Evolutionary conservation across 768 basidiomycete species (phyloP), one percentile per base, ranked within the genome.

Genomic region (Mycena filopes): DNA sequence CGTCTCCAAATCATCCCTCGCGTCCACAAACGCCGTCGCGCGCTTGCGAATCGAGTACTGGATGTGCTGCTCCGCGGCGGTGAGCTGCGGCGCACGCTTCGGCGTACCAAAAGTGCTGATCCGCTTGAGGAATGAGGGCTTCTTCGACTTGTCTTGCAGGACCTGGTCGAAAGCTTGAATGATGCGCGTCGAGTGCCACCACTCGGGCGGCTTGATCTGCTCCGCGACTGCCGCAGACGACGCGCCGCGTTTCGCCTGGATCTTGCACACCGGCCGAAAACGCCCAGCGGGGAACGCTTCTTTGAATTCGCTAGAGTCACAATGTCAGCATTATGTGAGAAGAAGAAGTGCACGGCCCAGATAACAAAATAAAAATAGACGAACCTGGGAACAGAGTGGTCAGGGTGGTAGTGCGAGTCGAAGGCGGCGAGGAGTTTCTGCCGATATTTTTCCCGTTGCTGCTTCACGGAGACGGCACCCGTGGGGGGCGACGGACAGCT

Each of bases 261-360:
- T 94, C 75, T 93, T 93, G 82, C 94, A 96, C 40, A 96, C 87
- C 12, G 94, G 94, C 18, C 95, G 83, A 83, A 98, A 96, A 40
- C 93, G 85, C 36, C 95, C 95, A 3, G 93, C 94, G 9, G 96
- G 96, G 79, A 96, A 98, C 2, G 95, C 93, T 73, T 97, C 93
- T 75, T 96, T 96, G 81, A 96, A 94, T 78, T 97, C 96, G 68
- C 94, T 93, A n/a, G n/a, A n/a, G n/a, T n/a, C n/a, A n/a, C n/a
- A n/a, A n/a, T n/a, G n/a, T n/a, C n/a, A n/a, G n/a, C n/a, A n/a
- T n/a, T n/a, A n/a, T n/a, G n/a, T n/a, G n/a, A n/a, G n/a, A n/a
- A n/a, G n/a, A n/a, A n/a, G n/a, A n/a, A n/a, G n/a, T n/a, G n/a
- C n/a, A n/a, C n/a, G n/a, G n/a, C n/a, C 26, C 26, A 28, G 13